A percentile compares a stretch with the other conserved stretches of the same genome.
Evolutionary conservation across 495 filamentous ascomycete species (phyloP).

Genomic region (Penicillium lagena): DNA sequence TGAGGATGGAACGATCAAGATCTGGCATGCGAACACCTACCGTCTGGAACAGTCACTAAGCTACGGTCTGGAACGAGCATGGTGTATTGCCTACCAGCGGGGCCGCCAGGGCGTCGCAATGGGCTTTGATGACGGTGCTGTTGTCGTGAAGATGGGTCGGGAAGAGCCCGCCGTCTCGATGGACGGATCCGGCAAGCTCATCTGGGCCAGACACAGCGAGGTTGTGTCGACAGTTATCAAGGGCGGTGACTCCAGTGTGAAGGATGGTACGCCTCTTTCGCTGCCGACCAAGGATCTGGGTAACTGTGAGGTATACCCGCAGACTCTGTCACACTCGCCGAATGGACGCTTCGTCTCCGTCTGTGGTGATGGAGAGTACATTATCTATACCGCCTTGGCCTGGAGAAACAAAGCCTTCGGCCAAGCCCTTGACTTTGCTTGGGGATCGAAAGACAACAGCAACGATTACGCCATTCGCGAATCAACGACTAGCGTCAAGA

Average conservation of each 20-base stretch:
- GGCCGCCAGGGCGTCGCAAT: slow-evolving; percentile 91
- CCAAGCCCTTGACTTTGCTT: slow-evolving; percentile 90
- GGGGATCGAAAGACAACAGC: slow-evolving; percentile 96
- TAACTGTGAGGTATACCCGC: slow-evolving; percentile 93
- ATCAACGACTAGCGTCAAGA: slow-evolving; percentile 85
- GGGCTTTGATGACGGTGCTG: slow-evolving; percentile 96
- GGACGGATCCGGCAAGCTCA: slow-evolving; percentile 90
- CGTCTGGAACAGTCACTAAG: slow-evolving; percentile 90
- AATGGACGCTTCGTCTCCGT: slow-evolving; percentile 97
- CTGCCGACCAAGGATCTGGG: slow-evolving; percentile 92
- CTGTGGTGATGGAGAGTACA: slow-evolving; percentile 96
- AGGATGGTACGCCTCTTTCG: slow-evolving; percentile 81
- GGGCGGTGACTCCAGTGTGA: slow-evolving; percentile 71
- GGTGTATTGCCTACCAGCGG: slow-evolving; percentile 93
- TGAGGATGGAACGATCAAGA: slow-evolving; percentile 95
- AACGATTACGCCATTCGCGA: slow-evolving; percentile 98
- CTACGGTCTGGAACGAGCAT: slow-evolving; percentile 92
- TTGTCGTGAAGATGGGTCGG: slow-evolving; percentile 94
- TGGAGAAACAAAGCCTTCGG: slow-evolving; percentile 98
- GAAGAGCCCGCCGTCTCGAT: slow-evolving; percentile 98
- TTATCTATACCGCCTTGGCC: slow-evolving; percentile 94
- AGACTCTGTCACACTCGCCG: slow-evolving; percentile 88
- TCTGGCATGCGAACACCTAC: slow-evolving; percentile 98
- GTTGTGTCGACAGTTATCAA: slow-evolving; percentile 94
- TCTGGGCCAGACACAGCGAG: slow-evolving; percentile 92